Conservation (phyloP, 768 basidiomycete genomes). For the Mycena venus region DNA sequence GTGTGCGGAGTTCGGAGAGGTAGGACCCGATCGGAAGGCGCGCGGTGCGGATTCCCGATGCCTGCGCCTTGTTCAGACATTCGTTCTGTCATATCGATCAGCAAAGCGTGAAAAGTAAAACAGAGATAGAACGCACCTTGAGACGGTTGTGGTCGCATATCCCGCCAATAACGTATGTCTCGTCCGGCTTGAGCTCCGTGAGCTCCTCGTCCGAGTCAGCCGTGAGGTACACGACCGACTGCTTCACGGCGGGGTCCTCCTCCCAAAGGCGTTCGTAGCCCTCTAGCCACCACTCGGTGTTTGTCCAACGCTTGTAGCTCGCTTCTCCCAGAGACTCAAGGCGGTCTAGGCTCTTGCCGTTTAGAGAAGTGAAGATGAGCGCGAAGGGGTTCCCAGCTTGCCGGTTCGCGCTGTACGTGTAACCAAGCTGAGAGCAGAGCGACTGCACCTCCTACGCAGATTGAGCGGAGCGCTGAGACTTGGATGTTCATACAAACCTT, state of each 20-base stretch:
- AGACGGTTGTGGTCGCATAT: constrained; percentile 97
- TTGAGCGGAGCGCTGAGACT: not conserved
- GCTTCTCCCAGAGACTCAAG: constrained; percentile 76
- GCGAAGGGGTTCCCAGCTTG: constrained; percentile 77
- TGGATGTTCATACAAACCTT: constrained; percentile 70
- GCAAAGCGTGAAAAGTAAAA: constrained; percentile 16
- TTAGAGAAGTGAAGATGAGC: constrained; percentile 85
- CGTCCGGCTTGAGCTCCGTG: constrained; percentile 82
- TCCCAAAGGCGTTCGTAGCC: constrained; percentile 81
- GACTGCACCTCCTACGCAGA: constrained; percentile 86
- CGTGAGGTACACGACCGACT: constrained; percentile 89
- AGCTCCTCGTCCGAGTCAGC: constrained; percentile 94
- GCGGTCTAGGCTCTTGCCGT: constrained; percentile 75
- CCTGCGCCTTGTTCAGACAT: constrained; percentile 88
- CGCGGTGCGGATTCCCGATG: constrained; percentile 83
- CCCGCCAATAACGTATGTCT: constrained; percentile 96
- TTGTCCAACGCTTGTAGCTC: constrained; percentile 83
- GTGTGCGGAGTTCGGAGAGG: constrained; percentile 84
- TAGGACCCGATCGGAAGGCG: constrained; percentile 96
- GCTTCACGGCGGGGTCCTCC: constrained; percentile 47
- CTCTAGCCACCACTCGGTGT: constrained; percentile 87
- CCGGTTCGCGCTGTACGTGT: constrained; percentile 91
- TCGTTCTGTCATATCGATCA: constrained; percentile 70
- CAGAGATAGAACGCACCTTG: constrained; percentile 66
- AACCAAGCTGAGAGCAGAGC: constrained; percentile 91